These are phyloP conservation scores for Bjerkandera adusta DNA, from an alignment of 1,284 basidiomycete genomes.

Conservation along the genomic window DNA sequence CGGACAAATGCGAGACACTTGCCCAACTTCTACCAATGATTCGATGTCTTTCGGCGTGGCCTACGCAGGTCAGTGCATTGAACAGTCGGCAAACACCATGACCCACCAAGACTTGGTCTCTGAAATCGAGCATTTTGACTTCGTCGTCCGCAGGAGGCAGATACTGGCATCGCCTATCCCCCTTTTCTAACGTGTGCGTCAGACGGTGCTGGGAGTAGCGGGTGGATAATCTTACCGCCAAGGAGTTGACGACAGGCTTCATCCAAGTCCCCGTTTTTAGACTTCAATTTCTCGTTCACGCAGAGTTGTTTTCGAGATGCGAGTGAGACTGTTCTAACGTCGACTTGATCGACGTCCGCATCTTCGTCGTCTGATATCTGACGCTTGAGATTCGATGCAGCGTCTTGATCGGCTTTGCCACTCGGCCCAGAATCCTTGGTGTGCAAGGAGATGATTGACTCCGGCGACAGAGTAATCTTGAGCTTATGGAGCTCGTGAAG, in stretches of 20 bases:
- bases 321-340: constrained; percentile 71
- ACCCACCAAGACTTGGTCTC: constrained; percentile 85
- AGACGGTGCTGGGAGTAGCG: too few species aligned
- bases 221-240: constrained; percentile 51
- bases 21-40: constrained; percentile 79
- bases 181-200: constrained; percentile 43
- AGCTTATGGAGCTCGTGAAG: constrained; percentile 84
- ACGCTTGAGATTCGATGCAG: constrained; percentile 8
- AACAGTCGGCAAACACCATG: neutral
- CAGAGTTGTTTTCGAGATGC: constrained; percentile 94
- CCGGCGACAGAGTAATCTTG: constrained; percentile 34
- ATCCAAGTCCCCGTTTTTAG: constrained; percentile 77
- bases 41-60: constrained; percentile 92
- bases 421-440: neutral
- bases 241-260: constrained; percentile 90
- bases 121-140: constrained; percentile 74
- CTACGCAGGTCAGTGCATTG: constrained; percentile 35
- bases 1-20: constrained; percentile 73
- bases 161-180: constrained; percentile 70
- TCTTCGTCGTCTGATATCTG: constrained; percentile 24
- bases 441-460: constrained; percentile 19
- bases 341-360: constrained; percentile 24
- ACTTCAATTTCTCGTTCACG: constrained; percentile 80
- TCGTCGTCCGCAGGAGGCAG: constrained; percentile 81
- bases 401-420: neutral